Conservation (phyloP, 2,329 filamentous ascomycete genomes). For the Aspergillaceae sp. region DNA sequence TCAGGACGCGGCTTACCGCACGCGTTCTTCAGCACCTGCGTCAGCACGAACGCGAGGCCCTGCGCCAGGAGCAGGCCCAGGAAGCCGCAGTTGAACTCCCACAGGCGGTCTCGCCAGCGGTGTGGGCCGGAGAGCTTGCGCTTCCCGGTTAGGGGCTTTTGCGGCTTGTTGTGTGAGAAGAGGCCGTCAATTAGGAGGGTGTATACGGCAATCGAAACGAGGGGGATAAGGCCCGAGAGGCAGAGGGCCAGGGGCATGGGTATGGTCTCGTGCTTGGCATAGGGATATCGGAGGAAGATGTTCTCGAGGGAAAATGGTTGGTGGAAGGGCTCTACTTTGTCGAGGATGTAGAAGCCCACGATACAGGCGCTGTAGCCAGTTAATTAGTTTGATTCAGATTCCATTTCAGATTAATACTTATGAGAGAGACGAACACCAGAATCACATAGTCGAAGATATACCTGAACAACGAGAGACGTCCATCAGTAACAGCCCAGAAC, state of each 20-base stretch:
- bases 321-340: slow-evolving; percentile 47
- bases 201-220: slow-evolving; percentile 46
- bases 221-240: slow-evolving; percentile 43
- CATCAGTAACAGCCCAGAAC: too few relatives aligned
- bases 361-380: slow-evolving; percentile 39
- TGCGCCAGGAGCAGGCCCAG: slow-evolving; percentile 49
- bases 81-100: slow-evolving; percentile 54
- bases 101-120: slow-evolving; percentile 48
- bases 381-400: neutral
- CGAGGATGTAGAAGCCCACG: slow-evolving; percentile 44
- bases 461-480: slow-evolving; percentile 19
- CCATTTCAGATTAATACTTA: neutral
- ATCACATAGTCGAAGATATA: slow-evolving; percentile 54
- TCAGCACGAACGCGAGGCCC: slow-evolving; percentile 49
- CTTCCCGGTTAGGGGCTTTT: slow-evolving; percentile 25
- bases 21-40: slow-evolving; percentile 50
- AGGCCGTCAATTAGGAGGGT: slow-evolving; percentile 51
- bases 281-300: slow-evolving; percentile 51
- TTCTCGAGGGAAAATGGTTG: slow-evolving; percentile 51
- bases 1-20: slow-evolving; percentile 53
- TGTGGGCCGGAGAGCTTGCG: slow-evolving; percentile 39
- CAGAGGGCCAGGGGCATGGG: slow-evolving; percentile 43
- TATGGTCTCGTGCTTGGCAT: slow-evolving; percentile 47
- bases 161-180: slow-evolving; percentile 44
- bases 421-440: slow-evolving; percentile 40